A percentile compares a stretch with the other conserved stretches of the same genome.
These are phyloP conservation scores for Aureobasidium sp. DNA, from an alignment of 2,329 filamentous ascomycete genomes.

Conservation along the genomic window DNA sequence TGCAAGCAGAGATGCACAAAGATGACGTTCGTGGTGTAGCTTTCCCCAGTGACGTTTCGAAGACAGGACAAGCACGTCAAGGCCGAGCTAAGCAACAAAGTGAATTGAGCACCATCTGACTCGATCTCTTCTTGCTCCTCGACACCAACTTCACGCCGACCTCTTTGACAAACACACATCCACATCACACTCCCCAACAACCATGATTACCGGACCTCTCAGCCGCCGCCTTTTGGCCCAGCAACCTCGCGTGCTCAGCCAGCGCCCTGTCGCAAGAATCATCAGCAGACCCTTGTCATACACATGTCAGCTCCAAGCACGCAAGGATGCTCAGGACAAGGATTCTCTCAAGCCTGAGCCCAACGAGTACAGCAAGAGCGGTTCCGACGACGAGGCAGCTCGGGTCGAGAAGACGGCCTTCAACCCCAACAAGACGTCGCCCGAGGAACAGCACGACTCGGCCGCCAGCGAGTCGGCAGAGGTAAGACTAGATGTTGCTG, in stretches of 20 bases:
- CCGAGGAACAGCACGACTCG: constrained; percentile 50
- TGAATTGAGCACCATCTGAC: background rate
- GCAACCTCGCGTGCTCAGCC: constrained; percentile 13
- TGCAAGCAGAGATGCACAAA: background rate
- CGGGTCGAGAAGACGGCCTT: constrained; percentile 58
- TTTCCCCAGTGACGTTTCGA: constrained; percentile 7
- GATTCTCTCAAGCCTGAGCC: constrained; percentile 58
- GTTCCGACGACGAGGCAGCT: constrained; percentile 53
- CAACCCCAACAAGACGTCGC: constrained; percentile 59
- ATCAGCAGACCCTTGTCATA: constrained; percentile 15
- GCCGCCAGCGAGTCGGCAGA: constrained; percentile 30
- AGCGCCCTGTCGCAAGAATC: constrained; percentile 1
- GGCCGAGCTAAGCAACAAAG: constrained; percentile 6
- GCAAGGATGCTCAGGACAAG: constrained; percentile 41
- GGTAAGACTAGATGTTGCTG: constrained; percentile 12
- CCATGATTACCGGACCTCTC: constrained; percentile 4
- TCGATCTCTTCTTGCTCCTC: background rate
- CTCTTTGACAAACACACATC: background rate
- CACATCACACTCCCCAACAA: background rate
- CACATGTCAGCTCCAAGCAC: constrained; percentile 25
- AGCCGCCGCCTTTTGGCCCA: constrained; percentile 14
- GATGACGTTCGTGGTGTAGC: background rate
- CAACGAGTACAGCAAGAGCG: constrained; percentile 62
- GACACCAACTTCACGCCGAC: background rate
- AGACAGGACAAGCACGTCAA: constrained; percentile 1